Evolutionary conservation across 1,284 basidiomycete genomes (phyloP).

Genomic region (Boletus semigastroideus): DNA sequence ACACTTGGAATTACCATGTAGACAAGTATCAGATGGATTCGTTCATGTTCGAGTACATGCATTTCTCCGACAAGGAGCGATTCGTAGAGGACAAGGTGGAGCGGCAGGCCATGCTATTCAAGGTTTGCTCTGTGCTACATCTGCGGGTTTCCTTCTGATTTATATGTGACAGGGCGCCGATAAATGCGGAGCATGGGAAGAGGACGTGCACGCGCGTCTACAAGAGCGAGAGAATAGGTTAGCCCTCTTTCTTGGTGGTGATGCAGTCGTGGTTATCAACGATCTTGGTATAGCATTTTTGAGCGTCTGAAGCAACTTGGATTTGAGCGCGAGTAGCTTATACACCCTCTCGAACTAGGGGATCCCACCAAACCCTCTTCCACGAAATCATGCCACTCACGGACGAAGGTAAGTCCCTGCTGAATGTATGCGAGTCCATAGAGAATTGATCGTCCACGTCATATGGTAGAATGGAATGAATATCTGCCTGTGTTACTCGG

Average conservation of each 20-base stretch:
- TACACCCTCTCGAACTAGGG: not conserved
- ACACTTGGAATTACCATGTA: not conserved
- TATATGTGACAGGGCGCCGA: not conserved
- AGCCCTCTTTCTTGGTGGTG: not conserved
- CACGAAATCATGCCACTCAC: not conserved
- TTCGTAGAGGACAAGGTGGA: not conserved
- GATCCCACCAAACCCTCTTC: not conserved
- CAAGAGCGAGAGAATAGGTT: not conserved
- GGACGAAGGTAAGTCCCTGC: not conserved
- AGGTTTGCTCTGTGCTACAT: not conserved
- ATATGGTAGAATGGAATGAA: not conserved
- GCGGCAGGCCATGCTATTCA: not conserved
- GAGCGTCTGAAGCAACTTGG: not conserved
- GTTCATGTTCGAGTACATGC: not conserved
- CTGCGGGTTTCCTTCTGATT: not conserved
- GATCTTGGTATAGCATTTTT: not conserved
- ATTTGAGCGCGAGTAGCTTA: not conserved
- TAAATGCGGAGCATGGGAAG: not conserved
- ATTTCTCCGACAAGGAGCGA: not conserved
- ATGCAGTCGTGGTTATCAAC: not conserved
- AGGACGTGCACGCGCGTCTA: not conserved
- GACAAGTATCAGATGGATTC: not conserved
- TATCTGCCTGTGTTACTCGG: not conserved
- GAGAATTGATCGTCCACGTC: not conserved
- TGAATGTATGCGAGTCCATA: no score